Base-by-base conservation (phyloP, 768 basidiomycete species). In the Terana coerulea region DNA sequence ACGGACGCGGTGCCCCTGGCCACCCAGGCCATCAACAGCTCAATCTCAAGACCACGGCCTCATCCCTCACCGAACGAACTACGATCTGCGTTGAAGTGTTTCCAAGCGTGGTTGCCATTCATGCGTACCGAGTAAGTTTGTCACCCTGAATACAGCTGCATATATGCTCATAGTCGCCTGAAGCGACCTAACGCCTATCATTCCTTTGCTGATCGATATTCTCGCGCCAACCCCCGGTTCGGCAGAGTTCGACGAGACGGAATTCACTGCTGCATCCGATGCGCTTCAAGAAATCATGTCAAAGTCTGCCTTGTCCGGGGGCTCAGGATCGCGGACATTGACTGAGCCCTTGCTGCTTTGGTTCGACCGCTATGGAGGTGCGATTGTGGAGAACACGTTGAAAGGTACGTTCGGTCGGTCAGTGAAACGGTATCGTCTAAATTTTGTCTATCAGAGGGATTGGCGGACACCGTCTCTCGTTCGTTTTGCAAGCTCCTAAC, bases 321-420 rank as follows among this genome's bases (percentile, higher is more conserved):
- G 89, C 0, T 71, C 75, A 0, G 90, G 88, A 1, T 75, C 76
- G 15, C 78, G 78, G 48, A 78, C 85, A 0, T 75, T 95, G 26
- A 92, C 92, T 0, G 89, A 94, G 61, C 94, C 94, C 2, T 70
- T 98, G 6, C 71, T 97, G n/a, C 68, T 83, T 3, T 98, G 92
- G 91, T 62, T 85, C 0, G 76, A 84, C 52, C 64, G 70, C 0
- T 70, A 75, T 37, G 90, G 86, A 7, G 65, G 70, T 22, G 60
- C 63, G 11, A 79, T 88, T 19, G 63, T 78, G 14, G 57, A 72
- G 30, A 60, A 67, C 5, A 68, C 66, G 17, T 54, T 71, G 15
- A 64, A 57, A 14, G 64, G 75, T 75, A 58, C 64, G 71, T 65
- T 35, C 15, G n/a, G n/a, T n/a, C n/a, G n/a, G n/a, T n/a, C n/a